Percentiles rank a stretch among this genome's conserved stretches.
Conservation (phyloP, 2,329 filamentous ascomycete species). For the Cladosporium colombiae region DNA sequence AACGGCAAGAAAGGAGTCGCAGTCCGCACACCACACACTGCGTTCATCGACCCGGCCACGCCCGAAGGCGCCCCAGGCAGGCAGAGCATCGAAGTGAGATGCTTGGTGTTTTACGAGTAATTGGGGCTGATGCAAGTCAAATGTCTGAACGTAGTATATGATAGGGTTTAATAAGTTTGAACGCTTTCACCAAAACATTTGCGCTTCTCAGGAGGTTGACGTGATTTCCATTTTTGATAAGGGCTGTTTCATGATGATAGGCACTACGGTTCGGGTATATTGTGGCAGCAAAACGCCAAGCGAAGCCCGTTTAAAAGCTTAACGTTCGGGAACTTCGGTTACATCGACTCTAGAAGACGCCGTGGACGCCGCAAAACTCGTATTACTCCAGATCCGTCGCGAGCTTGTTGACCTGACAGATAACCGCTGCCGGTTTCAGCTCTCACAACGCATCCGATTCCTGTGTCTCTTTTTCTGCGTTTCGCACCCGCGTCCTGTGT, state of each 20-base stretch:
- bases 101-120: conserved; percentile 67
- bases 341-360: background rate
- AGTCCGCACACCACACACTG: conserved; percentile 65
- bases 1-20: conserved; percentile 42
- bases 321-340: background rate
- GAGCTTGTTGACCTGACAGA: background rate
- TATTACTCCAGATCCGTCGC: background rate
- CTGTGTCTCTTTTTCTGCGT: background rate
- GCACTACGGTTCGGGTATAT: background rate
- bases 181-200: background rate
- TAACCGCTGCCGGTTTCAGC: background rate
- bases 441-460: background rate
- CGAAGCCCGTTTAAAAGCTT: background rate
- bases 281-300: background rate
- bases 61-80: conserved; percentile 68
- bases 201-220: background rate
- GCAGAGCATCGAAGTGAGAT: conserved; percentile 86
- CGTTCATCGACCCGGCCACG: conserved; percentile 75
- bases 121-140: background rate
- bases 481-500: background rate
- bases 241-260: conserved; percentile 5
- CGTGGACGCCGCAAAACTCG: background rate
- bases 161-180: background rate
- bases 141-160: background rate
- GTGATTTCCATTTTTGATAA: background rate